Base-by-base conservation (phyloP, 2,329 filamentous ascomycete species). In the Microdochium paspali region DNA sequence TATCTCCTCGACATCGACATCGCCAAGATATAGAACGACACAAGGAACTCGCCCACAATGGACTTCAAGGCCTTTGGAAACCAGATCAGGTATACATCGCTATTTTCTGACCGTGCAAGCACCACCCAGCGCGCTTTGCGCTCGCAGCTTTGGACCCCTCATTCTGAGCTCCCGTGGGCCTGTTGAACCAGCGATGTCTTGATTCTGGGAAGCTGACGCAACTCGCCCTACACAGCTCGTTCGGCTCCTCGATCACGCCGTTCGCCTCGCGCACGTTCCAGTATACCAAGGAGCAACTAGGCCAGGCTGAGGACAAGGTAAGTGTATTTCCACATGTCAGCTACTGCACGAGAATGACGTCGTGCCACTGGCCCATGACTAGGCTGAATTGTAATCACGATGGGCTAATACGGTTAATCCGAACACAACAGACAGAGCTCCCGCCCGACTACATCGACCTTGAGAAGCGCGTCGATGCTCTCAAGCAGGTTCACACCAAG, bases 391-490 rank as follows among this genome's bases (percentile, higher is more conserved):
- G n/a, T 47, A 45, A 46, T 44, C 32, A 35, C 24, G 28, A 32
- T 35, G 28, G 28, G 44, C 3, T 18, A 28, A 44, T n/a, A 31
- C 50, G 51, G 44, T 45, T 28, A 24, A 44, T 26, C 35, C n/a
- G n/a, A 12, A 45, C 24, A 6, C 2, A 47, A 51, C 59, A 95
- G 89, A 98, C 93, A 54, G 86, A 97, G 72, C 87, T 98, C 40
- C 93, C 93, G 43, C 85, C 90, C 57, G 93, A 97, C 70, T 98
- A 98, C 70, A 87, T 96, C 65, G 90, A 97, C 69, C 85, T 98
- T 52, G 93, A 98, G 80, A 96, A 96, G 80, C 85, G 91, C 56
- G 90, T 97, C 61, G 93, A 98, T 80, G 93, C 93, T 50, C 76
- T 98, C 64, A 97, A 95, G 77, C 83, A 87, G 64, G 93, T 95